A percentile compares a stretch with the other conserved stretches of the same genome.
These are phyloP conservation scores for Geotrichum carabidarum DNA, from an alignment of 1,139 yeast species.

Conservation along the genomic window DNA sequence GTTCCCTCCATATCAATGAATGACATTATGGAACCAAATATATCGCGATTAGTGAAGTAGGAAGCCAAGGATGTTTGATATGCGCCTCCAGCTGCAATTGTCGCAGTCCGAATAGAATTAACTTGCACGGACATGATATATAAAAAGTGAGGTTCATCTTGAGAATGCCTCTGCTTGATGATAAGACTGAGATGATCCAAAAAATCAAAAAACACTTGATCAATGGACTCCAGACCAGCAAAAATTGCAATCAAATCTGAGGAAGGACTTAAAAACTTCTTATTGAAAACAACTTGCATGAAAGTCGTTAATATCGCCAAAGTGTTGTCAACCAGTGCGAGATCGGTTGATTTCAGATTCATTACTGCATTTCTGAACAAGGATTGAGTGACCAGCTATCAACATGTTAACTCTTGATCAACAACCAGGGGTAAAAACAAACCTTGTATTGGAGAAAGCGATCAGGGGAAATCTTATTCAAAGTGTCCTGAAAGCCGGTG, in stretches of 20 bases:
- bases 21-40: conserved; percentile 37
- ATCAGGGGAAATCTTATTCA: conserved; percentile 29
- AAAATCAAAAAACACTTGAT: conserved; percentile 31
- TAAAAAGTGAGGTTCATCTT: background rate
- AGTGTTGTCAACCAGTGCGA: conserved; percentile 28
- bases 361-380: conserved; percentile 31
- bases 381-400: conserved; percentile 25
- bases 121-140: conserved; percentile 26
- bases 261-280: conserved; percentile 32
- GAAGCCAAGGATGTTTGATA: conserved; percentile 36
- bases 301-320: conserved; percentile 30
- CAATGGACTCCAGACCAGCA: conserved; percentile 38
- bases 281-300: conserved; percentile 32
- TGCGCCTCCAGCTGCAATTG: conserved; percentile 35
- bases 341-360: conserved; percentile 23
- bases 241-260: conserved; percentile 35
- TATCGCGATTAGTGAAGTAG: conserved; percentile 37
- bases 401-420: background rate
- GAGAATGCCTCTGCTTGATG: conserved; percentile 17
- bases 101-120: conserved; percentile 34
- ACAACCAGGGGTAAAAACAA: background rate
- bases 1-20: conserved; percentile 31
- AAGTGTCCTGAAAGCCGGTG: conserved; percentile 26
- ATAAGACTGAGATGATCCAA: conserved; percentile 29
- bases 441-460: conserved; percentile 26